Base-by-base conservation (phyloP, 768 basidiomycete genomes). In the Russula foetens region DNA sequence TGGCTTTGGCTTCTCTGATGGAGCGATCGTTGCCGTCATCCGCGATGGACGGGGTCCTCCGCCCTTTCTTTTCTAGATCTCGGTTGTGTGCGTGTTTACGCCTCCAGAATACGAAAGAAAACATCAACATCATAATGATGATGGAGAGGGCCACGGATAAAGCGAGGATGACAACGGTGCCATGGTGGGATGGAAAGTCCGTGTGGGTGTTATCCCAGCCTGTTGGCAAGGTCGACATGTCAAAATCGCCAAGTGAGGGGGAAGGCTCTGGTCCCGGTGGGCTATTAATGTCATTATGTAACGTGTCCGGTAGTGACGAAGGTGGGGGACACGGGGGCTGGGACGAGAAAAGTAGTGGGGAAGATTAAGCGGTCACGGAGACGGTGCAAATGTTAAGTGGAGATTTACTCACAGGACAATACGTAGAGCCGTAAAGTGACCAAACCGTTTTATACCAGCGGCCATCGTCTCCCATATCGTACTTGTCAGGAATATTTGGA, bases 391-490 rank as follows among this genome's bases (percentile, higher is more conserved):
- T 8, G 6, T 19, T 35, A 52, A 26, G 23, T 2, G 12, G 39
- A 35, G 14, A 2, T 28, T 15, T 31, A 75, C 83, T 74, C 67
- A 82, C 82, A n/a, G 73, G 61, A 68, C 85, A 81, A 41, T 85
- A 75, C 15, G 84, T 81, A n/a, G 83, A 84, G n/a, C 88, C 88
- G 66, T 84, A 88, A 41, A 88, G 72, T 14, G 83, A 80, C 73
- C 84, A 89, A 28, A 53, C 31, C 14, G 63, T 59, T 57, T 68
- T 68, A 44, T 64, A 58, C 64, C 64, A 69, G 8, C 29, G 26
- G 38, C 67, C 68, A 56, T 69, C 68, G 12, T 43, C 46, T 33
- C 59, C 66, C 28, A 49, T 8, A 29, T 53, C 58, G 58, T 68
- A 69, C 53, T 65, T 65, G 59, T 65, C 66, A 1, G 69, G 66